Evolutionary conservation across 1,139 yeast species (phyloP).

Genomic region (Hemisphaericaspora subhashii): DNA sequence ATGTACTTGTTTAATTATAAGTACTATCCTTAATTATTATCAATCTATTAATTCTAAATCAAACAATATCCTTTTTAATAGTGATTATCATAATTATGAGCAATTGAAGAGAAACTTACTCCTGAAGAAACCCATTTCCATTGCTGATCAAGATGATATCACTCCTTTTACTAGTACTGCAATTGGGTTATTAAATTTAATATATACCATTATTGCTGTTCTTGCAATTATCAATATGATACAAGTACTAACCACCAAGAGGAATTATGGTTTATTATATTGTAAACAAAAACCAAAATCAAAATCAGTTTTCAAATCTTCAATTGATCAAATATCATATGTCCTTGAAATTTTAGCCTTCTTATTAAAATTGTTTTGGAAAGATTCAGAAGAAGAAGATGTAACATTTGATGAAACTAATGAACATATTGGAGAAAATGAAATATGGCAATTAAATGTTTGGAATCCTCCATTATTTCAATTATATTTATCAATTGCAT

Average conservation of each 20-base stretch:
- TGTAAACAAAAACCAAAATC: slow-evolving; percentile 34
- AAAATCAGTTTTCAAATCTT: slow-evolving; percentile 30
- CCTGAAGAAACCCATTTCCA: not conserved
- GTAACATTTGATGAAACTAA: slow-evolving; percentile 14
- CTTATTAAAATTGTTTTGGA: slow-evolving; percentile 11
- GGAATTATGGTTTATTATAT: slow-evolving; percentile 43
- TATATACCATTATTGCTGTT: slow-evolving; percentile 18
- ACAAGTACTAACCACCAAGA: slow-evolving; percentile 29
- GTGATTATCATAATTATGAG: slow-evolving; percentile 30
- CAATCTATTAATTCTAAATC: slow-evolving; percentile 13
- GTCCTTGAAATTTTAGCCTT: slow-evolving; percentile 10
- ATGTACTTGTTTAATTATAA: slow-evolving; percentile 4
- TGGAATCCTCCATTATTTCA: slow-evolving; percentile 62
- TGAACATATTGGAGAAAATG: slow-evolving; percentile 22
- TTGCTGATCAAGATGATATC: not conserved
- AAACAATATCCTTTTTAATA: slow-evolving; percentile 14
- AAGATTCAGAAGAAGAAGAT: slow-evolving; percentile 10
- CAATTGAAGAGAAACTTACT: slow-evolving; percentile 22
- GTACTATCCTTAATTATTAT: slow-evolving; percentile 15
- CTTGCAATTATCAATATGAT: slow-evolving; percentile 30
- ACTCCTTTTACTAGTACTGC: slow-evolving; percentile 12
- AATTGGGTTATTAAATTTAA: slow-evolving; percentile 22
- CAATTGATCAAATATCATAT: slow-evolving; percentile 10
- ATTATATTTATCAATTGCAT: slow-evolving; percentile 47
- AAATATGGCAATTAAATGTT: slow-evolving; percentile 53